These are phyloP conservation scores for Saccharomycopsis oosterbeekiorum DNA, from an alignment of 805 yeast species.

Conservation along the genomic window DNA sequence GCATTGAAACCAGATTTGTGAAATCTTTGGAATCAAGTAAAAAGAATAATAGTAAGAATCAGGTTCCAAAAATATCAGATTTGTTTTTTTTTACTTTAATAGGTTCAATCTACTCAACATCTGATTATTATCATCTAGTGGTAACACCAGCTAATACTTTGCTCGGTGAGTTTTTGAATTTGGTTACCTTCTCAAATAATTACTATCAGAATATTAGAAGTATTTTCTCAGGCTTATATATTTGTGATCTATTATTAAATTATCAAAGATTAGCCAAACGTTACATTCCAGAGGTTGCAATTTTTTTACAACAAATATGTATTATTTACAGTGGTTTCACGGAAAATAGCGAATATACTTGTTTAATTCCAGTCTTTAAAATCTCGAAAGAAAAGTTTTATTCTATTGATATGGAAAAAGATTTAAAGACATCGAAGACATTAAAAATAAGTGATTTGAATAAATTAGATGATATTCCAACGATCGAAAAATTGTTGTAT, in stretches of 20 bases:
- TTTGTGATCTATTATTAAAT: slow-evolving; percentile 53
- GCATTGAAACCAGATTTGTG: slow-evolving; percentile 44
- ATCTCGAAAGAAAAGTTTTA: neutral
- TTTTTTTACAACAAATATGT: slow-evolving; percentile 45
- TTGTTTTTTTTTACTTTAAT: slow-evolving; percentile 57
- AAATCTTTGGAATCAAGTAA: slow-evolving; percentile 24
- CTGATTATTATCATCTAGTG: slow-evolving; percentile 89
- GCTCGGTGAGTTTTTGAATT: neutral
- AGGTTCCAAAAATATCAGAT: slow-evolving; percentile 40
- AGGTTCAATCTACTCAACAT: slow-evolving; percentile 80
- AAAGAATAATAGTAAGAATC: slow-evolving; percentile 15
- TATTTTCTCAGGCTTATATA: slow-evolving; percentile 50
- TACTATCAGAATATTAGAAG: slow-evolving; percentile 21
- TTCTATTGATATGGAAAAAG: neutral
- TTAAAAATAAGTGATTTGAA: slow-evolving; percentile 8
- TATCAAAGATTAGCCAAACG: slow-evolving; percentile 80
- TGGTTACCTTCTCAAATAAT: neutral
- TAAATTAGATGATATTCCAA: neutral
- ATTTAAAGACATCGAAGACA: slow-evolving; percentile 19
- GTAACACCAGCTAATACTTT: slow-evolving; percentile 63
- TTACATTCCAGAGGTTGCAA: slow-evolving; percentile 67
- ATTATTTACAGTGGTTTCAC: slow-evolving; percentile 26
- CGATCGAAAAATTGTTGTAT: slow-evolving; percentile 20
- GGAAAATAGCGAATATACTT: neutral
- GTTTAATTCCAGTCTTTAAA: neutral